Conservation (phyloP, 495 filamentous ascomycete species). For the Penicillium salamii region DNA sequence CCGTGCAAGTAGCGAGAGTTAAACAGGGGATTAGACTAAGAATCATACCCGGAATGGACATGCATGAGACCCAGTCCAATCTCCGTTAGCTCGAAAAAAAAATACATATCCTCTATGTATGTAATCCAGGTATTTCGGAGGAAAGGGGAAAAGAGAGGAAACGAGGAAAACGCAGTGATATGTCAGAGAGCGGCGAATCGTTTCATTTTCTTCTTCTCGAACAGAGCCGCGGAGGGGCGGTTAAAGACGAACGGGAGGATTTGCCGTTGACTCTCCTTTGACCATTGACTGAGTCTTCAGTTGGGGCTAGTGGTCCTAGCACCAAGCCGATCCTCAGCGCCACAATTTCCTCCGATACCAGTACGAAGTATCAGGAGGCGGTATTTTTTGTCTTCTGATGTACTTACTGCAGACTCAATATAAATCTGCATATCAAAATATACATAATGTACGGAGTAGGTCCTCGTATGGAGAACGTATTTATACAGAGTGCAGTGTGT, state of each 20-base stretch:
- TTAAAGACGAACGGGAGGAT: neutral
- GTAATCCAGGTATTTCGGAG: neutral
- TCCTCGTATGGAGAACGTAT: no score
- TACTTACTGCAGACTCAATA: no score
- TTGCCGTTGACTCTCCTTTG: neutral
- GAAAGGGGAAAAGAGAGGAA: neutral
- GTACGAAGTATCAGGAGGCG: neutral
- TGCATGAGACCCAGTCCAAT: slow-evolving; percentile 4
- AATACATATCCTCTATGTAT: neutral
- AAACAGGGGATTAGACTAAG: neutral
- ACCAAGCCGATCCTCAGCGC: slow-evolving; percentile 5
- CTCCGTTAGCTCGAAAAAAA: slow-evolving; percentile 3
- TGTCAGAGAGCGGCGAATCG: neutral
- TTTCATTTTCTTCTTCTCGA: neutral
- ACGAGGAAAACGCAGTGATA: neutral
- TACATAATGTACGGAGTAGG: no score
- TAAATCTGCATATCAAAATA: neutral
- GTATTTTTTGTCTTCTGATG: slow-evolving; percentile 1
- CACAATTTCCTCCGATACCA: slow-evolving; percentile 2
- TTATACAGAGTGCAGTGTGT: no score
- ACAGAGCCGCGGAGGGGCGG: slow-evolving; percentile 3
- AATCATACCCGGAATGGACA: neutral
- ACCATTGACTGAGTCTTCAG: neutral
- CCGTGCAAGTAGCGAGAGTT: no score
- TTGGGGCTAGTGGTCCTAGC: slow-evolving; percentile 7